These are phyloP conservation scores for Artomyces pyxidatus DNA, from an alignment of 768 basidiomycete species.

Conservation along the genomic window DNA sequence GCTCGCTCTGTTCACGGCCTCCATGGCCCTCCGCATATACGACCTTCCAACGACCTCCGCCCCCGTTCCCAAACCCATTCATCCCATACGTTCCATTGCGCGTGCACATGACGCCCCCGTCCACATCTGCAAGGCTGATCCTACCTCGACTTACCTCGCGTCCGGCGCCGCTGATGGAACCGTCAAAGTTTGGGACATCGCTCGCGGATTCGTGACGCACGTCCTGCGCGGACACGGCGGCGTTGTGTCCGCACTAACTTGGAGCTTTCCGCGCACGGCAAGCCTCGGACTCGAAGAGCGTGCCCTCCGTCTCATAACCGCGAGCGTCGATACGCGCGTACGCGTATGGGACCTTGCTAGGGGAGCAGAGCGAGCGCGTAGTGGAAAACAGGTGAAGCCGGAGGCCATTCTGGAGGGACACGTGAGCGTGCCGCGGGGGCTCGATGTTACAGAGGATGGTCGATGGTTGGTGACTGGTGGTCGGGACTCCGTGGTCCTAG, in stretches of 20 bases:
- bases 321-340: slow-evolving; percentile 85
- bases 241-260: slow-evolving; percentile 86
- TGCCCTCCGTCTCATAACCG: slow-evolving; percentile 79
- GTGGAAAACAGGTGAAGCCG: slow-evolving; percentile 51
- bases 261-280: slow-evolving; percentile 62
- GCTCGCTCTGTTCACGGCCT: slow-evolving; percentile 74
- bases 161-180: slow-evolving; percentile 95
- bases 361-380: slow-evolving; percentile 44
- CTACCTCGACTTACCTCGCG: slow-evolving; percentile 83
- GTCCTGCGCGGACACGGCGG: slow-evolving; percentile 95
- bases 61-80: slow-evolving; percentile 41
- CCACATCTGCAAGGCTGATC: slow-evolving; percentile 79
- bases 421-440: slow-evolving; percentile 85
- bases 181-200: slow-evolving; percentile 94
- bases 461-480: slow-evolving; percentile 88
- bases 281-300: slow-evolving; percentile 27
- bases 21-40: slow-evolving; percentile 76
- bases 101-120: slow-evolving; percentile 92
- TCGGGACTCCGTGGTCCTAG: slow-evolving; percentile 82
- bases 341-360: slow-evolving; percentile 81
- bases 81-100: slow-evolving; percentile 67
- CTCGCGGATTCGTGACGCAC: slow-evolving; percentile 85
- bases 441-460: slow-evolving; percentile 80
- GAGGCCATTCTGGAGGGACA: slow-evolving; percentile 89
- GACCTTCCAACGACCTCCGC: slow-evolving; percentile 51